Percentiles rank a stretch among this genome's conserved stretches.
phyloP scores from a whole-genome alignment of 2,329 filamentous ascomycete genomes.

The Sarocladium kiliense region DNA sequence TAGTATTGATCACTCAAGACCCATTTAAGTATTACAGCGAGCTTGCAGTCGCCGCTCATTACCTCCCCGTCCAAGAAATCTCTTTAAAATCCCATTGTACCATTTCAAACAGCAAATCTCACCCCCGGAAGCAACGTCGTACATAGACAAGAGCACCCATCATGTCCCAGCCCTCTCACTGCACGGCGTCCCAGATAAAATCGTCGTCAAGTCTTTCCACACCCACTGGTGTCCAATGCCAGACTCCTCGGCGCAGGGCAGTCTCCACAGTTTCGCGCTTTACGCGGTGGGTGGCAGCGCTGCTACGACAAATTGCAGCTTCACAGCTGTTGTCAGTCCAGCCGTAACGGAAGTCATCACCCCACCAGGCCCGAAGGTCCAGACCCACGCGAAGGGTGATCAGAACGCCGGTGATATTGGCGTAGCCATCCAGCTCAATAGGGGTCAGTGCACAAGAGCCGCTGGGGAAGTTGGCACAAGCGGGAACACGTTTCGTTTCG shows the following conservation, averaged over 20 bases:
- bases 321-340: conserved; percentile 37
- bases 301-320: conserved; percentile 29
- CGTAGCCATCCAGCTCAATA: conserved; percentile 31
- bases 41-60: neutral
- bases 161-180: neutral
- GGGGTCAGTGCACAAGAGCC: conserved; percentile 28
- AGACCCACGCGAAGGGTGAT: conserved; percentile 31
- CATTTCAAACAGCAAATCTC: conserved; percentile 18
- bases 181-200: conserved; percentile 16
- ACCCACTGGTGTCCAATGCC: conserved; percentile 26
- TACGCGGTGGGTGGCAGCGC: conserved; percentile 18
- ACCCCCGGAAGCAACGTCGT: conserved; percentile 18
- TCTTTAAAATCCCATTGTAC: neutral
- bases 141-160: neutral
- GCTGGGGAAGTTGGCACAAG: conserved; percentile 28
- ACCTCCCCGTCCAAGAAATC: neutral
- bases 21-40: neutral
- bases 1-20: neutral
- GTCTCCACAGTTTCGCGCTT: conserved; percentile 27
- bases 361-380: conserved; percentile 35
- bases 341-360: conserved; percentile 33
- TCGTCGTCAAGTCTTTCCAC: conserved; percentile 26
- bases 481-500: conserved; percentile 32
- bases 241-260: conserved; percentile 26
- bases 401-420: conserved; percentile 32